phyloP scores from a whole-genome alignment of 192 early-diverging fungal species.

The Chytriomyces sp. region DNA sequence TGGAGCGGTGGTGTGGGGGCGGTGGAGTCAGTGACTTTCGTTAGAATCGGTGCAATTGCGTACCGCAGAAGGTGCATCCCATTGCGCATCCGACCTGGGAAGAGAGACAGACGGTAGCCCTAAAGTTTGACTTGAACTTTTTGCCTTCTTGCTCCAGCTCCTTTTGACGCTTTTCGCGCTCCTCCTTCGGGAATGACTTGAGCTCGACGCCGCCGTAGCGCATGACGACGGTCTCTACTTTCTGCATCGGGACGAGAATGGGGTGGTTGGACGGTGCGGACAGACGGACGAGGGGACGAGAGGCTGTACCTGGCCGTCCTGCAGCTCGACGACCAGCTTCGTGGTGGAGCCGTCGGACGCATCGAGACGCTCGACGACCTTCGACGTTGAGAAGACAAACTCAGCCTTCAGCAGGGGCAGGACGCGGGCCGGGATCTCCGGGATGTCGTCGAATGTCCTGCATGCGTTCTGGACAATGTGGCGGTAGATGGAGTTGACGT shows the following conservation, averaged over 20 bases:
- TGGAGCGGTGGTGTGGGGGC: too few relatives aligned
- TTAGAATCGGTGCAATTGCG: too few relatives aligned
- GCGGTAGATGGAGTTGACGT: constrained; percentile 45
- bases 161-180: constrained; percentile 37
- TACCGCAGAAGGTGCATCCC: constrained; percentile 61
- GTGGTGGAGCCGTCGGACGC: constrained; percentile 56
- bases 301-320: constrained; percentile 49
- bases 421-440: constrained; percentile 47
- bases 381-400: constrained; percentile 49
- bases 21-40: too few relatives aligned
- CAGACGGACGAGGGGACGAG: not conserved
- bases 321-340: constrained; percentile 59
- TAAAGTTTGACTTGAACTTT: constrained; percentile 47
- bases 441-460: constrained; percentile 37
- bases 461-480: constrained; percentile 38
- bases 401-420: constrained; percentile 42
- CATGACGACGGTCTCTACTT: constrained; percentile 62
- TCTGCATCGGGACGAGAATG: not conserved
- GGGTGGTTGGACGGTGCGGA: not conserved
- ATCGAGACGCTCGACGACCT: constrained; percentile 44
- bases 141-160: constrained; percentile 37
- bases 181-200: constrained; percentile 46
- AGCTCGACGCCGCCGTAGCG: constrained; percentile 55
- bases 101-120: constrained; percentile 58
- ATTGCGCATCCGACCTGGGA: constrained; percentile 60